Conservation (phyloP, 371 early-diverging fungal genomes). For the Rhizopus delemar region DNA sequence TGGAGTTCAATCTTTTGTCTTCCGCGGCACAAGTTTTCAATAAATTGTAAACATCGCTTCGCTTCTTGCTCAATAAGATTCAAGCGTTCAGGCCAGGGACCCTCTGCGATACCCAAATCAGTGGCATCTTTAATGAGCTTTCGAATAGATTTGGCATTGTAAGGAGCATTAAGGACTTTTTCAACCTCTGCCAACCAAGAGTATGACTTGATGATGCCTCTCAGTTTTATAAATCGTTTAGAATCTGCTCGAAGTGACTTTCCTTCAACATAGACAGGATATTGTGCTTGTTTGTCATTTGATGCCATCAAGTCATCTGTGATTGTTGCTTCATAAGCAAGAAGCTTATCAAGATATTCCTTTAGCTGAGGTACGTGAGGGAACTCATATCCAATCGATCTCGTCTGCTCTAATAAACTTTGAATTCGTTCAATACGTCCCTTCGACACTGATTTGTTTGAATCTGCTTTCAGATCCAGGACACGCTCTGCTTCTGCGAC, state of each 20-base stretch:
- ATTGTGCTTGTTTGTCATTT: neutral
- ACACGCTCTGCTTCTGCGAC: conserved; percentile 43
- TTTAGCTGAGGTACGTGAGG: conserved; percentile 6
- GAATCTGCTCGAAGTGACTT: conserved; percentile 10
- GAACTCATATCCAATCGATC: conserved; percentile 12
- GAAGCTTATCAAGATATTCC: conserved; percentile 7
- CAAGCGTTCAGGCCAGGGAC: conserved; percentile 7
- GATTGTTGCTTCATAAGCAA: conserved; percentile 2
- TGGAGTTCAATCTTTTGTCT: conserved; percentile 16
- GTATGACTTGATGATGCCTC: conserved; percentile 1
- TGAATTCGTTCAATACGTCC: conserved; percentile 9
- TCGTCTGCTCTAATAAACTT: conserved; percentile 11
- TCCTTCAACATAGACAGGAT: conserved; percentile 11
- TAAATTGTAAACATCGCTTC: conserved; percentile 7
- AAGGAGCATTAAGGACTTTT: conserved; percentile 4
- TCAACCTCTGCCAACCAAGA: conserved; percentile 15
- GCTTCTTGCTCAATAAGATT: conserved; percentile 11
- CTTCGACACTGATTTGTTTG: conserved; percentile 5
- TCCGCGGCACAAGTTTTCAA: conserved; percentile 23
- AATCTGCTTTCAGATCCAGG: conserved; percentile 22
- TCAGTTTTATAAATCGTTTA: conserved; percentile 6
- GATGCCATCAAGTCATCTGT: conserved; percentile 9
- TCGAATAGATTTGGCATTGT: conserved; percentile 11
- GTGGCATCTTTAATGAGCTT: conserved; percentile 24
- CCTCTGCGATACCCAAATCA: conserved; percentile 8